These are phyloP conservation scores for Waitea zeae DNA, from an alignment of 1,284 basidiomycete species.

Conservation along the genomic window DNA sequence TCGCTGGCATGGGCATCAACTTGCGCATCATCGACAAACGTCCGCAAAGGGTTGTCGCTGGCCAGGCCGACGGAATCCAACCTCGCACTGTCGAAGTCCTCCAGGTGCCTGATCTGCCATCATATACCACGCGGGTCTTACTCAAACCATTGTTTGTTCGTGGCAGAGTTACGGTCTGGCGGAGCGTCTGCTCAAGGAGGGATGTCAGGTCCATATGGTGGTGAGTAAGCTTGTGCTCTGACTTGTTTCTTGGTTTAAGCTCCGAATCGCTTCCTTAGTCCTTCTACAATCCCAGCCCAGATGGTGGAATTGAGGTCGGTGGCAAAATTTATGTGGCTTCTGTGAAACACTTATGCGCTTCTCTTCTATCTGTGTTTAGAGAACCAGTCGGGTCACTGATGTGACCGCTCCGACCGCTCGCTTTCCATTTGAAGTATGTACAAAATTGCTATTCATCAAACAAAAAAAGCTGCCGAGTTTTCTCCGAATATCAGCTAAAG, in stretches of 20 bases:
- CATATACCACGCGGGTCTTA: background rate
- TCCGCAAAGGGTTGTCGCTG: conserved; percentile 41
- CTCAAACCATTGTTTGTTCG: background rate
- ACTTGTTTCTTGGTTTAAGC: background rate
- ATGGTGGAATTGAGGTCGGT: conserved; percentile 54
- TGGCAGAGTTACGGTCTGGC: conserved; percentile 56
- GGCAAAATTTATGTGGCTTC: conserved; percentile 6
- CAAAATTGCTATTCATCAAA: no score
- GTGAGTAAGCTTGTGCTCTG: no score
- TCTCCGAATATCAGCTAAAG: no score
- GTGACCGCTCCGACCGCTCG: conserved; percentile 23
- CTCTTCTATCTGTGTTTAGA: conserved; percentile 19
- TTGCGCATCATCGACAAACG: conserved; percentile 8
- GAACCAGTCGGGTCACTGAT: conserved; percentile 40
- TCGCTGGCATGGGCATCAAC: conserved; percentile 5
- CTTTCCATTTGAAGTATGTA: conserved; percentile 6
- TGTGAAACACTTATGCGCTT: background rate
- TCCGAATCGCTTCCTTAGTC: conserved; percentile 22
- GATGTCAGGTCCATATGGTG: conserved; percentile 2
- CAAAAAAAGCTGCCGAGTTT: no score
- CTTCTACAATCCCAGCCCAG: conserved; percentile 48
- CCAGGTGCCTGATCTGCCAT: conserved; percentile 40
- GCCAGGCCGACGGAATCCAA: conserved; percentile 69
- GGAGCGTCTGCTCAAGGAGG: conserved; percentile 1
- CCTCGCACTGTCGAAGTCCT: conserved; percentile 65